phyloP scores from a whole-genome alignment of 257 asterid species.

The Asclepias syriaca region DNA sequence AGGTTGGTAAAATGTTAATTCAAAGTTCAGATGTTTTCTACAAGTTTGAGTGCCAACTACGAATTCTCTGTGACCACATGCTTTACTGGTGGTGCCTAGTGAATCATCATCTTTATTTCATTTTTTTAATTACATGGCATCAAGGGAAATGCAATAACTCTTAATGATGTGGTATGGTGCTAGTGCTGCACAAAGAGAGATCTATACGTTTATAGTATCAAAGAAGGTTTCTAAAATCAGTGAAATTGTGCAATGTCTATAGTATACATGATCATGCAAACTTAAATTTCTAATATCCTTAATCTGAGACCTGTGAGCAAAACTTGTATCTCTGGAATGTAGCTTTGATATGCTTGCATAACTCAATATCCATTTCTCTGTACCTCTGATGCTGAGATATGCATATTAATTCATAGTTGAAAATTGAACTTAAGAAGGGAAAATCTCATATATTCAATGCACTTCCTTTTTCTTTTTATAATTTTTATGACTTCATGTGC shows the following conservation, averaged over 20 bases:
- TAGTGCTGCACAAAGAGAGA: not conserved
- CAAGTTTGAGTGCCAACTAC: not conserved
- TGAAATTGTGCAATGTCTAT: not conserved
- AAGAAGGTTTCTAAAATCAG: not conserved
- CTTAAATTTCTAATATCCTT: not conserved
- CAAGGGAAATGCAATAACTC: not conserved
- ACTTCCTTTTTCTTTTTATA: not conserved
- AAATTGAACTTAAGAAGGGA: not conserved
- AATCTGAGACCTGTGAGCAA: not conserved
- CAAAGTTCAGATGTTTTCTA: not conserved
- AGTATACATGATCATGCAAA: not conserved
- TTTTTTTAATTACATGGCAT: not conserved
- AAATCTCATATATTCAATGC: not conserved
- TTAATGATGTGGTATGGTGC: not conserved
- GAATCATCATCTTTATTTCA: not conserved
- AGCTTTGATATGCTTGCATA: not conserved
- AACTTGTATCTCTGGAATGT: not conserved
- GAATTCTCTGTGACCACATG: not conserved
- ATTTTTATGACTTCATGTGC: not conserved
- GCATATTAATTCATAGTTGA: not conserved
- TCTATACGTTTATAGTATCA: not conserved
- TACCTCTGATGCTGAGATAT: not conserved
- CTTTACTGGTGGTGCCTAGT: not conserved
- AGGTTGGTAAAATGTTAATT: constrained; percentile 39
- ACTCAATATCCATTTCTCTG: not conserved